Conservation (phyloP, 768 basidiomycete genomes). For the Mycena leptocephala region DNA sequence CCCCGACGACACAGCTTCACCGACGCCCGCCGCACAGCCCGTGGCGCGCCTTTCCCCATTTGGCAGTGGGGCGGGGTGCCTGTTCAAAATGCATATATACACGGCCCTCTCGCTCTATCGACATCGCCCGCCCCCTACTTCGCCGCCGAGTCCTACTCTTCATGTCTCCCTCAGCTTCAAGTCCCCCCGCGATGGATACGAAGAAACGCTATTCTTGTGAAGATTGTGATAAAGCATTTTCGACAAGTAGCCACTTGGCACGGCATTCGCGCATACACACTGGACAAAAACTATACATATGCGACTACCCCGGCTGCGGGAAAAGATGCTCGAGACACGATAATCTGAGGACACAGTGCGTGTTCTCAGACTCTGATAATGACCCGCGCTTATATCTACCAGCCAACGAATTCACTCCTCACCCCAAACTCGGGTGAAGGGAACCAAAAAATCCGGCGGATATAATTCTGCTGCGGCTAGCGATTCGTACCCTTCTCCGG, state of each 20-base stretch:
- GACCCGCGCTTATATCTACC: not conserved
- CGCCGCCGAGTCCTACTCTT: too few species aligned
- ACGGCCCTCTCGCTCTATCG: too few species aligned
- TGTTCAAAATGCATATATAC: too few species aligned
- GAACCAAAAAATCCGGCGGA: not conserved
- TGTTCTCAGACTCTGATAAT: not conserved
- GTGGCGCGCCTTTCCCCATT: too few species aligned
- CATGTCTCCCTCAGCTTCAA: constrained; percentile 18
- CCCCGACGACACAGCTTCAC: too few species aligned
- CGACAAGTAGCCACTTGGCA: constrained; percentile 77
- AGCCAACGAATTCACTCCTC: constrained; percentile 15
- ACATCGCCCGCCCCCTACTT: too few species aligned
- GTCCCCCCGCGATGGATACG: not conserved
- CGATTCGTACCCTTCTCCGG: not conserved
- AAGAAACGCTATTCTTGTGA: constrained; percentile 58
- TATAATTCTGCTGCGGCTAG: not conserved
- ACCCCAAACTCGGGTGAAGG: constrained; percentile 3
- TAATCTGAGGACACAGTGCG: constrained; percentile 57
- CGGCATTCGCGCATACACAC: constrained; percentile 78
- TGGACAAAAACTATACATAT: constrained; percentile 78
- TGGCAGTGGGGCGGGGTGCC: too few species aligned
- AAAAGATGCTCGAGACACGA: constrained; percentile 78
- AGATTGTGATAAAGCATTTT: constrained; percentile 71
- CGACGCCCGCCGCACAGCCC: too few species aligned
- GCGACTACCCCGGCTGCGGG: constrained; percentile 79